phyloP scores from a whole-genome alignment of 176 grass and related monocot species.

The Aechmea fasciata region DNA sequence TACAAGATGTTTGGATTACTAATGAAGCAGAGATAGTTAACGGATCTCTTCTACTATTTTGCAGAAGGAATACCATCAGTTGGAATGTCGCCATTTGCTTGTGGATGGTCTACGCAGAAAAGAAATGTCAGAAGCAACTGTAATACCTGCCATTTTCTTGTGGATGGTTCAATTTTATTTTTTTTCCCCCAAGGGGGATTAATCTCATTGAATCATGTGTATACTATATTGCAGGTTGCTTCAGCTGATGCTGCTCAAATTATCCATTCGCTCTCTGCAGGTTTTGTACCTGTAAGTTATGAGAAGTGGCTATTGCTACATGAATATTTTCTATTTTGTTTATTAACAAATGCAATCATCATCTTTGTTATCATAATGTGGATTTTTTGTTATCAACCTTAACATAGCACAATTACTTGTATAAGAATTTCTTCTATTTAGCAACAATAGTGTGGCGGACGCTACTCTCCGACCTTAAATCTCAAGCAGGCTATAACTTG shows the following conservation, averaged over 20 bases:
- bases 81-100: constrained; percentile 93
- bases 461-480: too few species aligned
- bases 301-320: background rate
- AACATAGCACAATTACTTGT: too few species aligned
- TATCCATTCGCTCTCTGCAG: constrained; percentile 45
- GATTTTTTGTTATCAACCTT: too few species aligned
- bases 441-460: too few species aligned
- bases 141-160: constrained; percentile 10
- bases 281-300: constrained; percentile 84
- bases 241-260: constrained; percentile 74
- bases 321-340: background rate
- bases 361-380: too few species aligned
- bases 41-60: constrained; percentile 13
- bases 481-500: too few species aligned
- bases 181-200: too few species aligned
- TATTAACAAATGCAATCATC: too few species aligned
- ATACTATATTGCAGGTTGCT: constrained; percentile 45
- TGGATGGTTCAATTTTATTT: constrained; percentile 12
- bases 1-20: background rate
- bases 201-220: background rate
- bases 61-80: constrained; percentile 96
- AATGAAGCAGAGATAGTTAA: background rate
- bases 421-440: too few species aligned
- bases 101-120: constrained; percentile 79
- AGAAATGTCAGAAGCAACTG: constrained; percentile 57